Evolutionary conservation across 768 basidiomycete genomes (phyloP), one percentile per base, ranked within the genome.

Genomic region (Pisolithus sp.): DNA sequence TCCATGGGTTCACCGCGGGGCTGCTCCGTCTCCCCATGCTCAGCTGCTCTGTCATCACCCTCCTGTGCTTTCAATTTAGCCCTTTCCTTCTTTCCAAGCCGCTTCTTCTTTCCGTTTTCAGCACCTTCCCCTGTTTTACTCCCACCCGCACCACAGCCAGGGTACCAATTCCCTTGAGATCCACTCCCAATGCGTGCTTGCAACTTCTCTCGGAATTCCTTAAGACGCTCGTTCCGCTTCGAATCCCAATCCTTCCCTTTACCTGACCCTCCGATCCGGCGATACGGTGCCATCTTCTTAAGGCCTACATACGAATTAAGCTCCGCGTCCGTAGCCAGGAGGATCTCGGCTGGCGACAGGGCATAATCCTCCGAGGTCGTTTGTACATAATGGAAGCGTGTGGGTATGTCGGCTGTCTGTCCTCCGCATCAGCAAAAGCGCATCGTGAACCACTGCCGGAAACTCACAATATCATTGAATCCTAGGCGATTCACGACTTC

Each of bases 271-370:
- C 64, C 54, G 59, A 68, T 73, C 26, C 79, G 76, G 40, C 89
- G 82, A 67, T 97, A 98, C 6, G 96, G 91, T 15, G 95, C 96
- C 57, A 91, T 78, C 66, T 88, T 87, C 71, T 91, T 95, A 60
- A 98, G 74, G 41, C 86, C 81, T 70, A 95, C 79, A 68, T 92
- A 92, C 52, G 89, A 77, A 70, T 98, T 99, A 46, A 99, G 78
- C 64, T 99, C 96, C 50, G 82, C 76, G 68, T 99, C 95, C 3
- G 85, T 90, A 6, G 95, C 93, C 62, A 91, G 77, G 23, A 99
- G 76, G 56, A 98, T 90, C 60, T 99, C 94, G 4, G 77, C 81
- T 0, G 95, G 82, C 1, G 83, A 79, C 39, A 99, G 80, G 2
- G 79, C 82, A 68, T 77, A 94, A 30, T 65, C 67, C 53, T 85